Percentiles rank a stretch among this genome's conserved stretches.
Evolutionary conservation across 208 protist species (phyloP).

Genomic region (Leishmania mexicana): DNA sequence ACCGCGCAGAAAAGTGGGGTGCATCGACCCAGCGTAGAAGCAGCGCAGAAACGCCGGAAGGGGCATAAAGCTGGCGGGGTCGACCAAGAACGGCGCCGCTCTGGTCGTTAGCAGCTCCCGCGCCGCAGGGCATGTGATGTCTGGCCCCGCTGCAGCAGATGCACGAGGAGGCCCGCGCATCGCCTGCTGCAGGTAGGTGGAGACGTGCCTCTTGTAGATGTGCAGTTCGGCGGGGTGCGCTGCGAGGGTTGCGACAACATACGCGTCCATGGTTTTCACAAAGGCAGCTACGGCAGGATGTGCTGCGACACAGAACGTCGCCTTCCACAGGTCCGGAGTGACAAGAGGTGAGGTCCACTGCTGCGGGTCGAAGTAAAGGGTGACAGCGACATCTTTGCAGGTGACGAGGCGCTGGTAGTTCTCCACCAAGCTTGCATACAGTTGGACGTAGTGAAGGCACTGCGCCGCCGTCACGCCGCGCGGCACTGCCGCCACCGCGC

Average conservation of each 20-base stretch:
- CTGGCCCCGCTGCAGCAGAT: neutral
- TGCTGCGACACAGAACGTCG: slow-evolving; percentile 17
- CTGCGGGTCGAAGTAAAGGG: slow-evolving; percentile 27
- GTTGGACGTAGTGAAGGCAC: slow-evolving; percentile 68
- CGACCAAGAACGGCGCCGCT: neutral
- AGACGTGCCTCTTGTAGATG: slow-evolving; percentile 23
- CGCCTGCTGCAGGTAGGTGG: neutral
- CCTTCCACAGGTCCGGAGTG: slow-evolving; percentile 27
- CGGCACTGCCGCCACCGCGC: slow-evolving; percentile 20
- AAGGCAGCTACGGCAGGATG: slow-evolving; percentile 9
- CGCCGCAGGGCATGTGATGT: neutral
- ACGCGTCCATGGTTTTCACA: slow-evolving; percentile 15
- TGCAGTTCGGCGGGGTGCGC: slow-evolving; percentile 12
- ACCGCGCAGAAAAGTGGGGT: slow-evolving; percentile 39
- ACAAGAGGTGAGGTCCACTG: slow-evolving; percentile 32
- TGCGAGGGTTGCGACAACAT: slow-evolving; percentile 5
- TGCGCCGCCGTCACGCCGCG: slow-evolving; percentile 50
- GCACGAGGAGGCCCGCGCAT: slow-evolving; percentile 10
- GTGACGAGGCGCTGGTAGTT: slow-evolving; percentile 33
- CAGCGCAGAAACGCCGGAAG: slow-evolving; percentile 44
- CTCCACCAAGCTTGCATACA: slow-evolving; percentile 34
- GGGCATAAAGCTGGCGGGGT: slow-evolving; percentile 22
- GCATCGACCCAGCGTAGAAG: slow-evolving; percentile 52
- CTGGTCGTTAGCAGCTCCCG: neutral
- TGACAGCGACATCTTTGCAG: slow-evolving; percentile 9